phyloP scores from a whole-genome alignment of 257 asterid genomes.

The Datura wrightii region DNA sequence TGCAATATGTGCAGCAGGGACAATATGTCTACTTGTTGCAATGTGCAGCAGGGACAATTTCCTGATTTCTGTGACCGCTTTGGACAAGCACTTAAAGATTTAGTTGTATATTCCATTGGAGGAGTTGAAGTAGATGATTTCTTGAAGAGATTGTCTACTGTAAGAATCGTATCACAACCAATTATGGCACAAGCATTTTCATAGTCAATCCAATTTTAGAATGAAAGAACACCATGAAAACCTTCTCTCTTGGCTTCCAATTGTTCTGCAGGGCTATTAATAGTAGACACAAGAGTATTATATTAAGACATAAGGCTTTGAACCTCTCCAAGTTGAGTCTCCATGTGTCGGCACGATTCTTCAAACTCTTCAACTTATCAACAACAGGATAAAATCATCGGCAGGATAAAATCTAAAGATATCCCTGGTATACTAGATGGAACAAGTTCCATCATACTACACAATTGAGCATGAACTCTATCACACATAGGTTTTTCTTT shows the following conservation, averaged over 20 bases:
- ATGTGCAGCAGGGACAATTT: not conserved
- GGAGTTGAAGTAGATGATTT: not conserved
- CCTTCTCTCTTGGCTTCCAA: not conserved
- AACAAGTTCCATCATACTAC: not conserved
- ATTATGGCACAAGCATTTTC: not conserved
- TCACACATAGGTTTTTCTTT: not conserved
- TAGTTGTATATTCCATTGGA: not conserved
- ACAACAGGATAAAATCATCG: too few relatives aligned
- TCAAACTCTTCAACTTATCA: too few relatives aligned
- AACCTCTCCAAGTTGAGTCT: too few relatives aligned
- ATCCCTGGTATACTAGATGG: not conserved
- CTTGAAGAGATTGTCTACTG: not conserved
- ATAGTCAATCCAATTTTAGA: not conserved
- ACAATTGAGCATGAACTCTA: not conserved
- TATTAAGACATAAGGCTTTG: too few relatives aligned
- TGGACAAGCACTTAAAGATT: not conserved
- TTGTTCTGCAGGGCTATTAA: not conserved
- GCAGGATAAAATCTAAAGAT: not conserved
- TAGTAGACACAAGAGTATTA: not conserved
- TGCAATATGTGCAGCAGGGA: not conserved
- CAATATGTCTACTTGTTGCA: not conserved
- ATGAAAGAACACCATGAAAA: not conserved
- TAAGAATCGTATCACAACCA: not conserved
- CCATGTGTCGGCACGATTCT: too few relatives aligned
- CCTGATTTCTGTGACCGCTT: not conserved